Percentiles rank a stretch among this genome's conserved stretches.
Evolutionary conservation across 1,139 yeast genomes (phyloP).

Genomic region (Blastobotrys illinoisensis): DNA sequence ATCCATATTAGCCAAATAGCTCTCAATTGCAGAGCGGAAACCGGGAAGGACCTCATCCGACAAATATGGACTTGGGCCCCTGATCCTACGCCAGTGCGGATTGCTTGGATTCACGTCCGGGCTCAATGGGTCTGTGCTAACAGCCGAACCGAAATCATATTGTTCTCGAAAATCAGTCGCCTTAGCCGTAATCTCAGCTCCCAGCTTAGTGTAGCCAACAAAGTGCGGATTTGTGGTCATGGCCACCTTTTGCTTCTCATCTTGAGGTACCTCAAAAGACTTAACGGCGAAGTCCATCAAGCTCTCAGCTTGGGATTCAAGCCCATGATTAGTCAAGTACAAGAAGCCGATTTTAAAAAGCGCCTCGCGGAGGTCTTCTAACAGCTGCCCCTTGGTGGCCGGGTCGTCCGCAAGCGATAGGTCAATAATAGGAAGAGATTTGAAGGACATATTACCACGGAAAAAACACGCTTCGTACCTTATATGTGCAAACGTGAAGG

Average conservation of each 20-base stretch:
- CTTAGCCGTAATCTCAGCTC: constrained; percentile 60
- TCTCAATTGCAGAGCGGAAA: constrained; percentile 43
- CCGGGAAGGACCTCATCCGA: constrained; percentile 44
- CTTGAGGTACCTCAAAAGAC: constrained; percentile 51
- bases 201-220: constrained; percentile 60
- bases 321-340: constrained; percentile 48
- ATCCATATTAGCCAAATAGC: constrained; percentile 47
- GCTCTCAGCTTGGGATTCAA: constrained; percentile 35
- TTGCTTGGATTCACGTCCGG: constrained; percentile 30
- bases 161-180: constrained; percentile 64
- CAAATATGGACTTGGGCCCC: constrained; percentile 66
- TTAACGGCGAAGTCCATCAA: constrained; percentile 42
- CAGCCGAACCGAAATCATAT: constrained; percentile 60
- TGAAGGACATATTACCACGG: constrained; percentile 14
- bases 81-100: constrained; percentile 52
- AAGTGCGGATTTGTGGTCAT: constrained; percentile 64
- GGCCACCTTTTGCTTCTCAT: constrained; percentile 47
- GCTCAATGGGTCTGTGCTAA: constrained; percentile 36
- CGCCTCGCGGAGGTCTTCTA: constrained; percentile 46
- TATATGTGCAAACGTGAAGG: background rate
- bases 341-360: constrained; percentile 59
- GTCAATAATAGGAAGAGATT: constrained; percentile 31
- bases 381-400: constrained; percentile 40
- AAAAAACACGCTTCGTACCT: background rate
- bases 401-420: constrained; percentile 32